Percentiles rank a stretch among this genome's conserved stretches.
Evolutionary conservation across 2,329 filamentous ascomycete genomes (phyloP).

Genomic region (Trichoderma asperellum): DNA sequence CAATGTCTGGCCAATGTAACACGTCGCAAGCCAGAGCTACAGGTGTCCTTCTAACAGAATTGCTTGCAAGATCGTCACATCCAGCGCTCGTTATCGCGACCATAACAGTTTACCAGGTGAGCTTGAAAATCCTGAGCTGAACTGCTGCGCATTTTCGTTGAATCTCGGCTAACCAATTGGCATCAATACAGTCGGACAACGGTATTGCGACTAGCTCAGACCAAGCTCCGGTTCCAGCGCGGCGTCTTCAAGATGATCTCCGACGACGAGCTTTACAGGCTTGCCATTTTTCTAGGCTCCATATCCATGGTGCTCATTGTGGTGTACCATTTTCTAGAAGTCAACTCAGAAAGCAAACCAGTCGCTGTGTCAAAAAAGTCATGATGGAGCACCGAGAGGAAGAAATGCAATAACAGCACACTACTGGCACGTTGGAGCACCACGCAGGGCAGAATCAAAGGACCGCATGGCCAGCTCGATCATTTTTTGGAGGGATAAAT

Average conservation of each 20-base stretch:
- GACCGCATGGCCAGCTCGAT: background rate
- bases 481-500: background rate
- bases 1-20: slow-evolving; percentile 18
- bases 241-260: slow-evolving; percentile 76
- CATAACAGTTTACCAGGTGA: slow-evolving; percentile 1
- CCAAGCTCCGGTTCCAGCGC: slow-evolving; percentile 10
- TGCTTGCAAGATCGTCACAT: background rate
- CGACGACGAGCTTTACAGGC: slow-evolving; percentile 85
- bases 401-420: background rate
- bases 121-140: background rate
- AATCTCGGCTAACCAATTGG: slow-evolving; percentile 7
- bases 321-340: slow-evolving; percentile 93
- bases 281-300: slow-evolving; percentile 91
- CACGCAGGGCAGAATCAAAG: background rate
- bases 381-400: slow-evolving; percentile 26
- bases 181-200: slow-evolving; percentile 4
- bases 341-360: slow-evolving; percentile 64
- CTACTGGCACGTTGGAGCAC: background rate
- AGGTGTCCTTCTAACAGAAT: slow-evolving; percentile 32
- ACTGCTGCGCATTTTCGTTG: background rate
- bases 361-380: slow-evolving; percentile 25
- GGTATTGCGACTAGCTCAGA: slow-evolving; percentile 14
- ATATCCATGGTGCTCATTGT: slow-evolving; percentile 91
- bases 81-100: slow-evolving; percentile 14
- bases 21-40: slow-evolving; percentile 29